These are phyloP conservation scores for Colletotrichum caudatum DNA, from an alignment of 2,329 filamentous ascomycete species.

Conservation along the genomic window DNA sequence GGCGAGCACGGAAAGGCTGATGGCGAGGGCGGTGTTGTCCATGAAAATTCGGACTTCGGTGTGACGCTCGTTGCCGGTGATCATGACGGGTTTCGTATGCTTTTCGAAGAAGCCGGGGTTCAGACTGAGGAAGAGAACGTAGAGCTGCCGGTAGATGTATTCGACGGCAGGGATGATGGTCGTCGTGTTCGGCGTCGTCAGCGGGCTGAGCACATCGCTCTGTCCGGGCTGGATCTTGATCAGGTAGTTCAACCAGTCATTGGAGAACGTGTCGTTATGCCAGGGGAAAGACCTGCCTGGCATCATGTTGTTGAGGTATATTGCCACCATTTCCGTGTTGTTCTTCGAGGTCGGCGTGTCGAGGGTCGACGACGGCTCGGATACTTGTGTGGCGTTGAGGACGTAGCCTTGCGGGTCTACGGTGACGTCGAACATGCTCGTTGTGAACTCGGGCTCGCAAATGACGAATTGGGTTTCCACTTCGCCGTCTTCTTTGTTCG, in stretches of 20 bases:
- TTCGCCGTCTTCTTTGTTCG: not conserved
- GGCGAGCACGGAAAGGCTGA: constrained; percentile 57
- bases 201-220: constrained; percentile 50
- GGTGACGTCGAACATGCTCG: constrained; percentile 51
- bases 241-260: constrained; percentile 63
- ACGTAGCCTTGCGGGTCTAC: constrained; percentile 48
- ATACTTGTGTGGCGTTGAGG: constrained; percentile 35
- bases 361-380: constrained; percentile 38
- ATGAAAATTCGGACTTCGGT: constrained; percentile 61
- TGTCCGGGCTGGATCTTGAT: constrained; percentile 48
- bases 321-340: constrained; percentile 41
- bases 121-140: constrained; percentile 51
- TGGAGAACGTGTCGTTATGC: constrained; percentile 61
- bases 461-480: constrained; percentile 43
- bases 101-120: constrained; percentile 56
- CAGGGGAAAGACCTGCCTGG: constrained; percentile 44
- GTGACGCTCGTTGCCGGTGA: constrained; percentile 42
- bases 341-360: constrained; percentile 38
- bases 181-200: constrained; percentile 42
- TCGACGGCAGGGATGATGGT: constrained; percentile 42
- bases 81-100: fast-evolving
- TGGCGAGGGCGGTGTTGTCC: constrained; percentile 57
- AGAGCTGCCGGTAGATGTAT: constrained; percentile 46
- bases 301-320: constrained; percentile 32
- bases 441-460: constrained; percentile 48